A percentile compares a stretch with the other conserved stretches of the same genome.
phyloP scores from a whole-genome alignment of 2,329 filamentous ascomycete genomes.

The Chrysoporthe deuterocubensis region DNA sequence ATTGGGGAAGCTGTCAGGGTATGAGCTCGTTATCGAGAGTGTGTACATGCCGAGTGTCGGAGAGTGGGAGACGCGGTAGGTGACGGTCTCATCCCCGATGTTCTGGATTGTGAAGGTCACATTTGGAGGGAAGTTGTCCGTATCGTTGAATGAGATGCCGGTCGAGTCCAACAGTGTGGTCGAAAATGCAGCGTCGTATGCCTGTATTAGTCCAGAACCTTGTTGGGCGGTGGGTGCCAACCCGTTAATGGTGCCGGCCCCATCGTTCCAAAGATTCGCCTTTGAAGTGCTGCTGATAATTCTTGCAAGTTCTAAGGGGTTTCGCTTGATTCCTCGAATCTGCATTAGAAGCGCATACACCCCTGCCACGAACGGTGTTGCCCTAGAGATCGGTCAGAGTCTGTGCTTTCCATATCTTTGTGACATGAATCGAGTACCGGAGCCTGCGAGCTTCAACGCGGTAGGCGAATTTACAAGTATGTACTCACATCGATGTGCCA shows the following conservation, averaged over 20 bases:
- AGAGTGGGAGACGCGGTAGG: conserved; percentile 43
- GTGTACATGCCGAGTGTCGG: conserved; percentile 45
- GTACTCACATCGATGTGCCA: conserved; percentile 59
- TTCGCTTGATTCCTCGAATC: conserved; percentile 12
- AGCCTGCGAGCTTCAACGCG: background rate
- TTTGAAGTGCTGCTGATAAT: conserved; percentile 31
- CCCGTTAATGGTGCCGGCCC: conserved; percentile 23
- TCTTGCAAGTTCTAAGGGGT: conserved; percentile 11
- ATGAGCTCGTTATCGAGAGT: conserved; percentile 11
- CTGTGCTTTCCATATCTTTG: background rate
- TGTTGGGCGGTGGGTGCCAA: conserved; percentile 45
- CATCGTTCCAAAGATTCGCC: conserved; percentile 40
- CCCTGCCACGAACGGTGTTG: conserved; percentile 50
- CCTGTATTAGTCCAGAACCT: conserved; percentile 48
- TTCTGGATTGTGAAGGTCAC: conserved; percentile 47
- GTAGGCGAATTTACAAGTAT: background rate
- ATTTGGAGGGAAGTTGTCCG: conserved; percentile 39
- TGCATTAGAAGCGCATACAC: conserved; percentile 25
- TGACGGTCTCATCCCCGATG: conserved; percentile 39
- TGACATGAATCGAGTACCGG: background rate
- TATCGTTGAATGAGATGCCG: conserved; percentile 51
- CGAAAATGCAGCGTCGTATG: conserved; percentile 45
- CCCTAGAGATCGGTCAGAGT: conserved; percentile 29
- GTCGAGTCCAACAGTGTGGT: conserved; percentile 42
- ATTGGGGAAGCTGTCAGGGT: conserved; percentile 15